Percentiles rank a stretch among this genome's conserved stretches.
Conservation (phyloP, 306 rosid species). For the Casuarina glauca region DNA sequence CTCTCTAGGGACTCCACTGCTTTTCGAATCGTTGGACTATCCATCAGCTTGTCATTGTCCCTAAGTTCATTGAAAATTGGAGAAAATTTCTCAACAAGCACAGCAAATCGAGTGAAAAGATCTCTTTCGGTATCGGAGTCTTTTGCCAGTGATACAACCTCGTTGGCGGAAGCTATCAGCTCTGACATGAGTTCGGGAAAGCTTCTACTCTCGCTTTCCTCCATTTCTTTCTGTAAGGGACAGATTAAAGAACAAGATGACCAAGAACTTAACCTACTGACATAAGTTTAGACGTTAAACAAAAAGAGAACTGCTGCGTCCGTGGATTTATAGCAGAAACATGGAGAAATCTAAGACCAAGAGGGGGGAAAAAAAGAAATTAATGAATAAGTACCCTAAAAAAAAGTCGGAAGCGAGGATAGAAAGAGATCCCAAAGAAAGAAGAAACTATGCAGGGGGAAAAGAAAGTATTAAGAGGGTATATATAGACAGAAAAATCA, state of each 20-base stretch:
- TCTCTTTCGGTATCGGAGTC: constrained; percentile 42
- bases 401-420: constrained; percentile 7
- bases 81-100: constrained; percentile 49
- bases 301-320: neutral
- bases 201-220: constrained; percentile 33
- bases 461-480: neutral
- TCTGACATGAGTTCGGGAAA: constrained; percentile 43
- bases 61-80: constrained; percentile 61
- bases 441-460: neutral
- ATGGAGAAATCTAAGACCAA: constrained; percentile 7
- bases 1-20: constrained; percentile 74
- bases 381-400: neutral
- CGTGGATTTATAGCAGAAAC: neutral
- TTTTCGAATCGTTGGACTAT: constrained; percentile 54
- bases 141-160: constrained; percentile 56
- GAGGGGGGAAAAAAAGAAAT: constrained; percentile 9
- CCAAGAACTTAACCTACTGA: constrained; percentile 1
- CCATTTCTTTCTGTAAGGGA: constrained; percentile 17
- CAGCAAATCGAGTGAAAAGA: constrained; percentile 48
- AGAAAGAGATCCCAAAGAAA: neutral
- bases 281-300: constrained; percentile 1
- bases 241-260: neutral
- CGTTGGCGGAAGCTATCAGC: constrained; percentile 44
- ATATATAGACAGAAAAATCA: neutral
- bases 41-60: constrained; percentile 40